Evolutionary conservation across 2,329 filamentous ascomycete genomes (phyloP).

Genomic region (Penicillium sp.): DNA sequence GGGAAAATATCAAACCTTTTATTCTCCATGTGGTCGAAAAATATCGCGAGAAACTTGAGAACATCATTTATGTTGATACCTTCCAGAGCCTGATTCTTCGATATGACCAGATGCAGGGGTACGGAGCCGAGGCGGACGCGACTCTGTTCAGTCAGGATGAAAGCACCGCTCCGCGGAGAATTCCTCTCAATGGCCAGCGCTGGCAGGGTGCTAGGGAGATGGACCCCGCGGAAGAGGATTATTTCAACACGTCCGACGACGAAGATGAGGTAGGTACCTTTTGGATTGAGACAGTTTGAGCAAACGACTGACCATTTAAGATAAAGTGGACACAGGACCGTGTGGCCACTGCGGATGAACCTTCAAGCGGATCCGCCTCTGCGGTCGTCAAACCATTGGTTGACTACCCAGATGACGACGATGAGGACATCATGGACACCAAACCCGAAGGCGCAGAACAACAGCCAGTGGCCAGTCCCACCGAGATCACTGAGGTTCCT

Average conservation of each 20-base stretch:
- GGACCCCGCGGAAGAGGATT: slow-evolving; percentile 80
- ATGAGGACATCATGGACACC: slow-evolving; percentile 58
- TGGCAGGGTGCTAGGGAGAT: slow-evolving; percentile 71
- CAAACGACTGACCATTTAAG: slow-evolving; percentile 2
- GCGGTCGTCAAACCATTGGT: slow-evolving; percentile 65
- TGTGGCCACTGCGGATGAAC: slow-evolving; percentile 24
- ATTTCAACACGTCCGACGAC: slow-evolving; percentile 84
- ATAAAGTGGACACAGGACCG: slow-evolving; percentile 31
- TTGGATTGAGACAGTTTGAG: not conserved
- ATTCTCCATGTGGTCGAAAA: slow-evolving; percentile 76
- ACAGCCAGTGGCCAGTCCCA: slow-evolving; percentile 18
- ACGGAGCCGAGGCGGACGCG: slow-evolving; percentile 54
- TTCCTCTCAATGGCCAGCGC: slow-evolving; percentile 48
- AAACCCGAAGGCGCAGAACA: slow-evolving; percentile 29
- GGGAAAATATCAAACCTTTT: slow-evolving; percentile 69
- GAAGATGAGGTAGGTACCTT: slow-evolving; percentile 54
- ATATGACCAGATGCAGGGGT: slow-evolving; percentile 70
- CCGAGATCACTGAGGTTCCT: slow-evolving; percentile 23
- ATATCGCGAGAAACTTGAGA: slow-evolving; percentile 66
- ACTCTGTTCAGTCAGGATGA: slow-evolving; percentile 63
- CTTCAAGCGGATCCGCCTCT: slow-evolving; percentile 53
- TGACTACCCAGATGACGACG: slow-evolving; percentile 88
- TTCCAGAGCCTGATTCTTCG: slow-evolving; percentile 67
- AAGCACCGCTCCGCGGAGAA: slow-evolving; percentile 43
- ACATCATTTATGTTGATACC: slow-evolving; percentile 72